A percentile compares a stretch with the other conserved stretches of the same genome.
Evolutionary conservation across 768 basidiomycete genomes (phyloP).

Genomic region (Mrakia frigida): DNA sequence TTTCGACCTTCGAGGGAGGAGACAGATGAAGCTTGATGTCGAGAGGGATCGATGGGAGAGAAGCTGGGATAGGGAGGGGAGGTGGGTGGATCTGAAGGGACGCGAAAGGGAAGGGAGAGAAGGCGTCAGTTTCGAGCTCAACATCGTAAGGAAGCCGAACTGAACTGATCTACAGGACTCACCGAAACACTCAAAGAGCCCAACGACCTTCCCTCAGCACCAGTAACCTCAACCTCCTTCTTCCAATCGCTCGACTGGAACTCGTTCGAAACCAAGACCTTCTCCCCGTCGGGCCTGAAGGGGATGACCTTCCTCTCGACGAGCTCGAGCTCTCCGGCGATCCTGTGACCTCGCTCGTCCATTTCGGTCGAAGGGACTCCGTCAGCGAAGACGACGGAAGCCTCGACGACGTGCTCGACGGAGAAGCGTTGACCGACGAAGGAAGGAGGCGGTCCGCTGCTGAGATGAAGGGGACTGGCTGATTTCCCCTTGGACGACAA

Average conservation of each 20-base stretch:
- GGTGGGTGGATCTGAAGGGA: no score
- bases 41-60: constrained; percentile 1
- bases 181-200: constrained; percentile 8
- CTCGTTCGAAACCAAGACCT: constrained; percentile 8
- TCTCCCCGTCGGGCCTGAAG: neutral
- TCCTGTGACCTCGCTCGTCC: constrained; percentile 12
- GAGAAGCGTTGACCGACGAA: neutral
- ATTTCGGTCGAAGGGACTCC: neutral
- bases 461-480: neutral
- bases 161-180: neutral
- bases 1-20: constrained; percentile 2
- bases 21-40: neutral
- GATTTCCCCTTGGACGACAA: constrained; percentile 8
- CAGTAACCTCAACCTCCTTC: neutral
- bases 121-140: neutral
- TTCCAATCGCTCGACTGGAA: neutral
- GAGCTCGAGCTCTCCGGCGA: constrained; percentile 23
- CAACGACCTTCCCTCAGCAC: constrained; percentile 4
- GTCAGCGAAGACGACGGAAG: constrained; percentile 15
- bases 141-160: neutral
- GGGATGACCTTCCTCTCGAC: neutral
- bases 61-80: no score
- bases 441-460: constrained; percentile 14
- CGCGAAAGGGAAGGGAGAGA: neutral
- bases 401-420: constrained; percentile 21